Base-by-base conservation (phyloP, 2,329 filamentous ascomycete genomes). In the Pseudogymnoascus sp. region DNA sequence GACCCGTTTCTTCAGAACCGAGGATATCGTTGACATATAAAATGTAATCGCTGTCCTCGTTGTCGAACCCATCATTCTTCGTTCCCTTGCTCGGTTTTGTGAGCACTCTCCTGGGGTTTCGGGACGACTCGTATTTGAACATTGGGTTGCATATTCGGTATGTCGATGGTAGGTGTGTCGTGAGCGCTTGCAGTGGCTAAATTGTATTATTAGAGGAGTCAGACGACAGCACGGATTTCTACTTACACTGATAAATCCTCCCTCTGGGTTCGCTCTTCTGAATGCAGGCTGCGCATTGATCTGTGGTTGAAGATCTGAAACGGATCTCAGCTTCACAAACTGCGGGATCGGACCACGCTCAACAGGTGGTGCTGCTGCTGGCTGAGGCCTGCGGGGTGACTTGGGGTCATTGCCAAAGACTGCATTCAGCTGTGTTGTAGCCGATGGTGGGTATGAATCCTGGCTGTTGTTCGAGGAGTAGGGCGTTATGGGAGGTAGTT, bases 1-100 rank as follows among this genome's bases (percentile, higher is more conserved):
- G 95, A 42, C 95, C 95, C 66, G 93, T 93, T 76, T 99, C 95
- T 77, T 99, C 95, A 12, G 93, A 97, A 8, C 95, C 95, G 62
- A 99, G 81, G 67, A 99, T 99, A 74, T 99, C 95, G 75, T 99
- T 99, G 71, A 99, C 95, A 71, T 97, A 99, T 69, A 99, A 85
- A 72, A 99, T 99, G 74, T 99, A 99, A 74, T 99, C 95, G 75
- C 95, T 97, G 70, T 99, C 95, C 75, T 99, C 95, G 70, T 99
- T 99, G 74, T 99, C 95, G 73, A 95, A 99, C 3, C 95, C 95
- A 78, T 99, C 95, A 73, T 99, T 99, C 82, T 99, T 99, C 66
- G 90, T 86, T 12, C 95, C 95, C 78, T 99, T 99, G 83, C 95
- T 97, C 6, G 95, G 95, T 77, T 99, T 99, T 14, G 95, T 99